Conservation (phyloP, 2,329 filamentous ascomycete genomes). For the Penicillium psychrosexuale region DNA sequence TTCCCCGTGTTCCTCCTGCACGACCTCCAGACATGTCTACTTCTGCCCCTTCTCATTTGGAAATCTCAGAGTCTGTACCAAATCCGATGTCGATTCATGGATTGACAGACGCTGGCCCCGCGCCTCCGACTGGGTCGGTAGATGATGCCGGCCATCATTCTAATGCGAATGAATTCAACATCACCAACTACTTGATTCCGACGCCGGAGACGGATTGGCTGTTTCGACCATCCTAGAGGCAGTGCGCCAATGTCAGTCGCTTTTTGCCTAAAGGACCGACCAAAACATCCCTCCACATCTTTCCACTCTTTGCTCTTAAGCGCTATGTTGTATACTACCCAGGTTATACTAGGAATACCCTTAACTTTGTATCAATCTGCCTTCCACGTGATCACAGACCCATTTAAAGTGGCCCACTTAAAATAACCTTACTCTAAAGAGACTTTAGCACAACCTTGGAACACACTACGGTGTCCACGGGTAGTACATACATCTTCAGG, state of each 20-base stretch:
- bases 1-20: slow-evolving; percentile 64
- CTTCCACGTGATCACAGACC: too few relatives aligned
- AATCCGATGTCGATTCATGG: slow-evolving; percentile 40
- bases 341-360: too few relatives aligned
- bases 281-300: not conserved
- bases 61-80: slow-evolving; percentile 25
- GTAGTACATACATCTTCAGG: too few relatives aligned
- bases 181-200: slow-evolving; percentile 47
- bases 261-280: not conserved
- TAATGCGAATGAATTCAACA: slow-evolving; percentile 42
- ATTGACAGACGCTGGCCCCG: slow-evolving; percentile 23
- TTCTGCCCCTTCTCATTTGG: slow-evolving; percentile 24
- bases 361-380: too few relatives aligned
- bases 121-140: slow-evolving; percentile 13
- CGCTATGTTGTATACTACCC: too few relatives aligned
- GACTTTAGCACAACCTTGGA: too few relatives aligned
- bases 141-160: slow-evolving; percentile 19
- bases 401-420: too few relatives aligned
- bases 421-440: too few relatives aligned
- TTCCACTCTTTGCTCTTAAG: too few relatives aligned
- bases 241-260: too few relatives aligned
- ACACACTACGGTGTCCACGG: too few relatives aligned
- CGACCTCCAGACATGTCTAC: slow-evolving; percentile 27
- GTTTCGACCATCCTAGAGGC: slow-evolving; percentile 28
- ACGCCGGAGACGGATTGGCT: slow-evolving; percentile 49